phyloP scores from a whole-genome alignment of 306 rosid species.

The Canavalia ensiformis region DNA sequence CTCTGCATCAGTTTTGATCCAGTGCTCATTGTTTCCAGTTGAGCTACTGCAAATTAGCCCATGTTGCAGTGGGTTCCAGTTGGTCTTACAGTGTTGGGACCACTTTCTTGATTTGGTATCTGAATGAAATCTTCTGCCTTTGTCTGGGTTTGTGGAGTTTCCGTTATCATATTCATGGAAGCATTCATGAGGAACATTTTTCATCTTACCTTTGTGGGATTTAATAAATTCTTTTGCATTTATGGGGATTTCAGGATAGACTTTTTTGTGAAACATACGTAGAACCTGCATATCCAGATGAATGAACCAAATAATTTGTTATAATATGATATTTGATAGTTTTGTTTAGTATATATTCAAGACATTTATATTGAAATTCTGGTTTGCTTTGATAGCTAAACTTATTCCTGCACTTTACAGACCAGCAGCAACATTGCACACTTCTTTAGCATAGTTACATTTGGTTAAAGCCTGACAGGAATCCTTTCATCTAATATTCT shows the following conservation, averaged over 20 bases:
- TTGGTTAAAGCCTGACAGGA: slow-evolving; percentile 5
- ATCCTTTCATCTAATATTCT: slow-evolving; percentile 22
- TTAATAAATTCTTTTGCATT: slow-evolving; percentile 48
- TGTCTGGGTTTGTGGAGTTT: slow-evolving; percentile 45
- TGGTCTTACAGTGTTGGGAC: slow-evolving; percentile 48
- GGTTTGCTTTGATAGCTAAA: slow-evolving; percentile 1
- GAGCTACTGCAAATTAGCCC: slow-evolving; percentile 52
- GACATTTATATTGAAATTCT: slow-evolving; percentile 28
- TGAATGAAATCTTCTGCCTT: slow-evolving; percentile 49
- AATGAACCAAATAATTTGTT: slow-evolving; percentile 39
- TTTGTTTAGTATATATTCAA: neutral
- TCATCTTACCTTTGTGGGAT: slow-evolving; percentile 53
- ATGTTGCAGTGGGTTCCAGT: slow-evolving; percentile 56
- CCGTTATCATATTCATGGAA: slow-evolving; percentile 46
- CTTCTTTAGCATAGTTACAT: neutral
- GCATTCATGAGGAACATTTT: slow-evolving; percentile 49
- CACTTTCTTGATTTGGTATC: slow-evolving; percentile 54
- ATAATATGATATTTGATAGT: neutral
- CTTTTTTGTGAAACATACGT: slow-evolving; percentile 72
- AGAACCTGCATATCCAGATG: slow-evolving; percentile 68
- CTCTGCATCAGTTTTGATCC: slow-evolving; percentile 94
- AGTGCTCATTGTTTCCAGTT: slow-evolving; percentile 72
- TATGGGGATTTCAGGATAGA: slow-evolving; percentile 70
- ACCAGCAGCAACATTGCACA: slow-evolving; percentile 20
- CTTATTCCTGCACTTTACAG: slow-evolving; percentile 3